A percentile compares a stretch with the other conserved stretches of the same genome.
Conservation (phyloP, 2,329 filamentous ascomycete species). For the Lizonia empirigonia region DNA sequence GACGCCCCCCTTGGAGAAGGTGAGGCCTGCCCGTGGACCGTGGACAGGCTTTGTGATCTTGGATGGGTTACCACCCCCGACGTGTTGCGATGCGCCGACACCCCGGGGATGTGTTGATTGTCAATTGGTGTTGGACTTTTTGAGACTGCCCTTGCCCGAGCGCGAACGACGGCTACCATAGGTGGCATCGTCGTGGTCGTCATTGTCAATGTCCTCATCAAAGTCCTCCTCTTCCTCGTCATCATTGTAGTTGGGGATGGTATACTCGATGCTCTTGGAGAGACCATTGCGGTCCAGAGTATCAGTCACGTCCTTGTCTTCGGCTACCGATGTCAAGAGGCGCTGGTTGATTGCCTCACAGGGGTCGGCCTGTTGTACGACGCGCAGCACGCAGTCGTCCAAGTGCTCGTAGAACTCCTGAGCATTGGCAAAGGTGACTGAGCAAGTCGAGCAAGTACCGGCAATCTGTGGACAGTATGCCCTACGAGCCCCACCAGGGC, state of each 20-base stretch:
- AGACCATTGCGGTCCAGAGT: conserved; percentile 49
- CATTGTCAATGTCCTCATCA: conserved; percentile 60
- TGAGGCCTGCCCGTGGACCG: conserved; percentile 64
- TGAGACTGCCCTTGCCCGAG: conserved; percentile 56
- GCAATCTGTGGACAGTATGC: conserved; percentile 70
- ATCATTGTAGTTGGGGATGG: conserved; percentile 55
- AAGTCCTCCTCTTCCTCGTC: conserved; percentile 66
- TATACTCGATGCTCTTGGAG: conserved; percentile 53
- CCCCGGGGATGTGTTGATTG: conserved; percentile 58
- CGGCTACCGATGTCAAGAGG: conserved; percentile 48
- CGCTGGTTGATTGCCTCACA: conserved; percentile 52
- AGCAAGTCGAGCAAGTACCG: conserved; percentile 91
- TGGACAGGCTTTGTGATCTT: conserved; percentile 49
- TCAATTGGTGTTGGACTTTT: conserved; percentile 59
- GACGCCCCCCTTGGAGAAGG: conserved; percentile 76
- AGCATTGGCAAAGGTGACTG: conserved; percentile 78
- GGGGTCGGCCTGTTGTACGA: conserved; percentile 57
- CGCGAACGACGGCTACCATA: conserved; percentile 56
- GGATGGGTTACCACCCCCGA: conserved; percentile 41
- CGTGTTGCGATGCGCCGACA: conserved; percentile 47
- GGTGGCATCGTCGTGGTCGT: conserved; percentile 59
- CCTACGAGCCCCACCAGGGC: conserved; percentile 60
- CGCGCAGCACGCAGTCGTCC: conserved; percentile 70
- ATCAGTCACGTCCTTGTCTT: conserved; percentile 48
- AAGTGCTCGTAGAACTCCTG: conserved; percentile 98